Evolutionary conservation across 768 basidiomycete genomes (phyloP).

Genomic region (Trametes meyenii): DNA sequence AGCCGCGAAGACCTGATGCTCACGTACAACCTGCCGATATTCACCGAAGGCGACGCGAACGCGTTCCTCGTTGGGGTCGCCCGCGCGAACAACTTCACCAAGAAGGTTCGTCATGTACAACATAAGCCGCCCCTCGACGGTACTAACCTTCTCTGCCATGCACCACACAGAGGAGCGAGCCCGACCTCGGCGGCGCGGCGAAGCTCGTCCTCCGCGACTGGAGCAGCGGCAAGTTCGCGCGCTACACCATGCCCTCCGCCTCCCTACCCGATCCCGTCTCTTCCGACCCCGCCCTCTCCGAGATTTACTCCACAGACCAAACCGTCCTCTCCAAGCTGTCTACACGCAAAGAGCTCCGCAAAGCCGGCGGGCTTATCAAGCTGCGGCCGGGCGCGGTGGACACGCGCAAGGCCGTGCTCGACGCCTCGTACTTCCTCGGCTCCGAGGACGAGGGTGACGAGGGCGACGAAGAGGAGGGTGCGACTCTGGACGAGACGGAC

Average conservation of each 20-base stretch:
- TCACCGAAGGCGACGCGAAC: slow-evolving; percentile 62
- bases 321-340: slow-evolving; percentile 49
- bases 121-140: not conserved
- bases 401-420: slow-evolving; percentile 44
- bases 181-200: slow-evolving; percentile 75
- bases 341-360: slow-evolving; percentile 71
- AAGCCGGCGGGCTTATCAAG: slow-evolving; percentile 51
- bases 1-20: slow-evolving; percentile 86
- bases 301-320: slow-evolving; percentile 51
- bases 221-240: slow-evolving; percentile 71
- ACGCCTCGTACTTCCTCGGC: slow-evolving; percentile 43
- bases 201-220: slow-evolving; percentile 85
- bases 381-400: slow-evolving; percentile 46
- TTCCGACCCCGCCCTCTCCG: slow-evolving; percentile 27
- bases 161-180: slow-evolving; percentile 60
- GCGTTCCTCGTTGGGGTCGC: slow-evolving; percentile 81
- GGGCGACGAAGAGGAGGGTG: slow-evolving; percentile 38
- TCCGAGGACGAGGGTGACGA: slow-evolving; percentile 44
- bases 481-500: slow-evolving; percentile 35
- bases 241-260: slow-evolving; percentile 64
- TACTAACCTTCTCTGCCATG: not conserved
- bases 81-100: slow-evolving; percentile 71
- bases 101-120: slow-evolving; percentile 57
- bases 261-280: slow-evolving; percentile 12
- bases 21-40: slow-evolving; percentile 83